phyloP scores from a whole-genome alignment of 2,329 filamentous ascomycete species.

The Aspergillus melleus region DNA sequence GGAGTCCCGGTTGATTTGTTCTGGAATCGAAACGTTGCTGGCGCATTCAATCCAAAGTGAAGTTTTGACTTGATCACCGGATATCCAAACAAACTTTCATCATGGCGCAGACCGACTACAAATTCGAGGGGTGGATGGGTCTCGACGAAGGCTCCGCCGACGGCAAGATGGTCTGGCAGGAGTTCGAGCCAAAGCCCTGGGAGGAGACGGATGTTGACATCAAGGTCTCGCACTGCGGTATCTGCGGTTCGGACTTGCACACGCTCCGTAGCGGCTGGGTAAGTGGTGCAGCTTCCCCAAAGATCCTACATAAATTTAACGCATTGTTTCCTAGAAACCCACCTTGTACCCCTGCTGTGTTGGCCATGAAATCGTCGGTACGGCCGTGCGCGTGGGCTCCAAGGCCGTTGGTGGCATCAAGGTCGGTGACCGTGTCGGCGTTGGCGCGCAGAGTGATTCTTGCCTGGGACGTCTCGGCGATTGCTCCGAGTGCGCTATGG shows the following conservation, averaged over 20 bases:
- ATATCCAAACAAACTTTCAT: background rate
- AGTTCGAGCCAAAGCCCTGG: conserved; percentile 65
- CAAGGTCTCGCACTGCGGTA: conserved; percentile 62
- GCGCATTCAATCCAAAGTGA: background rate
- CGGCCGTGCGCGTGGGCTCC: conserved; percentile 57
- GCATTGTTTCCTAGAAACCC: conserved; percentile 22
- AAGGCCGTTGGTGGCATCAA: conserved; percentile 33
- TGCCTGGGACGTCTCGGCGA: conserved; percentile 48
- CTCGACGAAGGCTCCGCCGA: conserved; percentile 50
- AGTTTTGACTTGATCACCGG: background rate
- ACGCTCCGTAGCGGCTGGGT: conserved; percentile 53
- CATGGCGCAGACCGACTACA: conserved; percentile 41
- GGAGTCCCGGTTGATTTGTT: background rate
- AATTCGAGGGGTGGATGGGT: conserved; percentile 60
- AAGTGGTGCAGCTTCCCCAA: conserved; percentile 10
- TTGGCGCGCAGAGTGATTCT: conserved; percentile 61
- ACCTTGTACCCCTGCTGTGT: conserved; percentile 51
- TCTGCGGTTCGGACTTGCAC: conserved; percentile 65
- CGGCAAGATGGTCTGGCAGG: conserved; percentile 57
- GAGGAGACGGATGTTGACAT: conserved; percentile 67
- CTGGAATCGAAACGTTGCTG: background rate
- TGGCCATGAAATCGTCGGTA: conserved; percentile 67
- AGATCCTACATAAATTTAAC: background rate
- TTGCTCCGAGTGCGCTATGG: conserved; percentile 55
- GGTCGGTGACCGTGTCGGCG: conserved; percentile 47